These are phyloP conservation scores for Ustilago tritici DNA, from an alignment of 1,284 basidiomycete species.

Conservation along the genomic window DNA sequence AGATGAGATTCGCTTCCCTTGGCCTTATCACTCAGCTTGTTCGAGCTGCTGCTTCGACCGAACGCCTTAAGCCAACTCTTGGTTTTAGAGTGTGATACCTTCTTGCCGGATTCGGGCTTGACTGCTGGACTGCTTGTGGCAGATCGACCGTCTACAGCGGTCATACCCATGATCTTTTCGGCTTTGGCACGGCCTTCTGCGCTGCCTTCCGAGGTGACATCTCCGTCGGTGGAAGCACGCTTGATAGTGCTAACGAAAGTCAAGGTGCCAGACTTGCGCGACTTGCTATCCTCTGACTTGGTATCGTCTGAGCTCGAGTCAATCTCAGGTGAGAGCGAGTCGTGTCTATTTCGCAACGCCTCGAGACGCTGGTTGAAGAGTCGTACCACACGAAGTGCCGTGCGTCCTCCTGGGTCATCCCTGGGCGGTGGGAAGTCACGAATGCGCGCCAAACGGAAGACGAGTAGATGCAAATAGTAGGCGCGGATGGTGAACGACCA, in stretches of 20 bases:
- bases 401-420: constrained; percentile 54
- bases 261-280: constrained; percentile 37
- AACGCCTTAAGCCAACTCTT: constrained; percentile 64
- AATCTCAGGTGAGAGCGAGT: constrained; percentile 56
- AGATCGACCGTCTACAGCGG: constrained; percentile 33
- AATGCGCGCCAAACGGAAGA: constrained; percentile 64
- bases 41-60: constrained; percentile 24
- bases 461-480: constrained; percentile 65
- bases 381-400: constrained; percentile 51
- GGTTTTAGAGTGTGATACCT: constrained; percentile 54
- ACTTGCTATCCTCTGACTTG: constrained; percentile 50
- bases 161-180: constrained; percentile 62
- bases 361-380: constrained; percentile 62
- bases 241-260: constrained; percentile 67
- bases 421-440: constrained; percentile 55
- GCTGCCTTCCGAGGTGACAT: constrained; percentile 27
- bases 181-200: constrained; percentile 46
- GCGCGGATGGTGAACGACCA: constrained; percentile 68
- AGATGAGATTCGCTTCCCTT: constrained; percentile 19
- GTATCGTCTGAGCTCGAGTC: constrained; percentile 54
- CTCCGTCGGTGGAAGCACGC: constrained; percentile 53
- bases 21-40: constrained; percentile 1
- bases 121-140: constrained; percentile 2
- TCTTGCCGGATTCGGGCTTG: constrained; percentile 29
- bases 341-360: constrained; percentile 57